phyloP scores from a whole-genome alignment of 1,139 yeast species.

The Meyerozyma sp. region DNA sequence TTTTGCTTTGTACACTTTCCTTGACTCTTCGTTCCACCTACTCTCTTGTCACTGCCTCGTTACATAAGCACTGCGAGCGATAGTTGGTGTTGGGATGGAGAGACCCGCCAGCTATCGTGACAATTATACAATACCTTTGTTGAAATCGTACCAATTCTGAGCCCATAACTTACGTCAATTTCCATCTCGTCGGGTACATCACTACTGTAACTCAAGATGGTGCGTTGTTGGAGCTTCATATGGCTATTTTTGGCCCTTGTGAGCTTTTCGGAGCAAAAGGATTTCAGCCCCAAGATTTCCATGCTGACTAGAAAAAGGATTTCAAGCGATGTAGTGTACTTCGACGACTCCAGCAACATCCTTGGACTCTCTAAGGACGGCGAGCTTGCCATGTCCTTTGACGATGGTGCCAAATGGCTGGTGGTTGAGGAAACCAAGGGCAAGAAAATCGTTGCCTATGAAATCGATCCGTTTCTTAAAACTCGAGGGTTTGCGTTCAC shows the following conservation, averaged over 20 bases:
- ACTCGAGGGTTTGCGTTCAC: constrained; percentile 53
- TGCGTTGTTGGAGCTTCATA: background rate
- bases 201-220: background rate
- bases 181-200: background rate
- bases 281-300: constrained; percentile 10
- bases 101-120: background rate
- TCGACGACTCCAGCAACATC: constrained; percentile 52
- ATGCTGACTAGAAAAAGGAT: constrained; percentile 2
- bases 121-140: background rate
- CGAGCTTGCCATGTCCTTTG: constrained; percentile 38
- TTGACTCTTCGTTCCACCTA: no score
- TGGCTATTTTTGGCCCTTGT: background rate
- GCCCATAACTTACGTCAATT: background rate
- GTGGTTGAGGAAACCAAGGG: constrained; percentile 24
- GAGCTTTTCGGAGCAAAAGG: background rate
- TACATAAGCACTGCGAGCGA: background rate
- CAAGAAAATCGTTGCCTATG: constrained; percentile 20
- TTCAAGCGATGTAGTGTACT: constrained; percentile 28
- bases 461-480: constrained; percentile 40
- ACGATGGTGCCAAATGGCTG: constrained; percentile 58
- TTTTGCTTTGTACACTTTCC: background rate
- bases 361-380: constrained; percentile 29
- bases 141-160: background rate
- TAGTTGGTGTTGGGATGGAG: background rate
- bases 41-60: background rate